Percentiles rank a stretch among this genome's conserved stretches.
These are phyloP conservation scores for Paramecium pentaurelia DNA, from an alignment of 73 alveolate species.

Conservation along the genomic window DNA sequence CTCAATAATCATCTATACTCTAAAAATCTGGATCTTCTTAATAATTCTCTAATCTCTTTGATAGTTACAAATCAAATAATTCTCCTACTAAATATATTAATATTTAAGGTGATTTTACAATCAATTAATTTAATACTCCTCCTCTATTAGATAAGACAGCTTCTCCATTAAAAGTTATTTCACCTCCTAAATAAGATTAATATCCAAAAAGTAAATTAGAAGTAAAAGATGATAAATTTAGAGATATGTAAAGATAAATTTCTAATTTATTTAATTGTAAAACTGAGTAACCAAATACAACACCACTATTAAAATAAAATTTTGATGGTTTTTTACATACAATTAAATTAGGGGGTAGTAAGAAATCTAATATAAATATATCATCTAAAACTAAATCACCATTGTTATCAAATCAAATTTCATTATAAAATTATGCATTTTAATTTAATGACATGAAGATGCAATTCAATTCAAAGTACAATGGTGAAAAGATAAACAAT, in stretches of 20 bases:
- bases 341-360: neutral
- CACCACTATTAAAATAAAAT: neutral
- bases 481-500: neutral
- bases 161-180: neutral
- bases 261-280: neutral
- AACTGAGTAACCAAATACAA: neutral
- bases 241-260: neutral
- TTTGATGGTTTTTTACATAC: neutral
- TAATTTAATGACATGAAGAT: neutral
- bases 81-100: neutral
- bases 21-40: neutral
- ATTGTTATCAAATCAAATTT: neutral
- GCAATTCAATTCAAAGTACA: neutral
- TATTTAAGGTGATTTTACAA: neutral
- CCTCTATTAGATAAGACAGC: neutral
- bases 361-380: neutral
- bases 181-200: neutral
- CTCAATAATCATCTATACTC: neutral
- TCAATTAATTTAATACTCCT: neutral
- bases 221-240: neutral
- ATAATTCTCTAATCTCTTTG: neutral
- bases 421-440: neutral
- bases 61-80: constrained; percentile 12
- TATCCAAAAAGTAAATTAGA: neutral
- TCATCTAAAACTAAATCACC: neutral